Conservation (phyloP, 306 rosid genomes). For the Castanea sativa region DNA sequence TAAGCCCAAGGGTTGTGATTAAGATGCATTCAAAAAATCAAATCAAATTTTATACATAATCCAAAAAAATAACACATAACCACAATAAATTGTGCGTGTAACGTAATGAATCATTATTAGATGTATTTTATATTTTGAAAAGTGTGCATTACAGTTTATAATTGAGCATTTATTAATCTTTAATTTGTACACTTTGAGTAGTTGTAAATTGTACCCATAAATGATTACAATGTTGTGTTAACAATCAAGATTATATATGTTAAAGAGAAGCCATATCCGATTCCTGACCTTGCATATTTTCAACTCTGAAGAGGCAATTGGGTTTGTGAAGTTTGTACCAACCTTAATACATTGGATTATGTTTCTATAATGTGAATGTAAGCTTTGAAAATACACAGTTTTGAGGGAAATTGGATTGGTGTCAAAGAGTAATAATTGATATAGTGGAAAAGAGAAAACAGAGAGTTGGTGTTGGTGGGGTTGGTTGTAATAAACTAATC, state of each 20-base stretch:
- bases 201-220: no score
- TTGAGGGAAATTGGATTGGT: constrained; percentile 10
- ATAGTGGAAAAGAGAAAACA: background rate
- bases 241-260: background rate
- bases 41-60: no score
- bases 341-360: background rate
- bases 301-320: background rate
- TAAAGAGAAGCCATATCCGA: background rate
- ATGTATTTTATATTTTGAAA: no score
- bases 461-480: constrained; percentile 23
- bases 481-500: constrained; percentile 27
- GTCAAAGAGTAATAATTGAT: constrained; percentile 19
- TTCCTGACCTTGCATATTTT: background rate
- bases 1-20: no score
- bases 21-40: no score
- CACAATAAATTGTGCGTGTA: no score
- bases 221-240: background rate
- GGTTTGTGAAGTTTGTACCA: no score
- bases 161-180: no score
- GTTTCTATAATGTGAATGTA: background rate
- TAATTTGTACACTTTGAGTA: no score
- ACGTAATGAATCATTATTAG: no score
- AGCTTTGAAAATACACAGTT: background rate
- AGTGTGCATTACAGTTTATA: no score
- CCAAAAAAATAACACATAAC: no score